Evolutionary conservation across 2,329 filamentous ascomycete species (phyloP).

Genomic region (Arthrocladium fulminans): DNA sequence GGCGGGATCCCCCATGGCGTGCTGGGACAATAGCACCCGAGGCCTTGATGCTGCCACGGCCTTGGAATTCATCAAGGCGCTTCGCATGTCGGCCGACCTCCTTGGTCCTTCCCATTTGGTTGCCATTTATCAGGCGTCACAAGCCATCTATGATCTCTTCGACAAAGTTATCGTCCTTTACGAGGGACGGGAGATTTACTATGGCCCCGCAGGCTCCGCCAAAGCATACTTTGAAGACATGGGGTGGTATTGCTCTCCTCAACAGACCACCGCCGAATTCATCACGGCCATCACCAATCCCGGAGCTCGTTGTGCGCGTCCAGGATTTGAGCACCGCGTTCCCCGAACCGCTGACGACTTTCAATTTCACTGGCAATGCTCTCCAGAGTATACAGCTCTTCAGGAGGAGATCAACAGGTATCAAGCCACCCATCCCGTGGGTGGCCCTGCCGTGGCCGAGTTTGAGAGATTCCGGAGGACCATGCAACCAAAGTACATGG

Average conservation of each 20-base stretch:
- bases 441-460: no score
- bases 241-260: constrained; percentile 62
- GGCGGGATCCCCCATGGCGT: constrained; percentile 56
- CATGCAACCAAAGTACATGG: constrained; percentile 29
- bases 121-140: constrained; percentile 61
- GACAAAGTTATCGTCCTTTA: constrained; percentile 62
- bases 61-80: constrained; percentile 60
- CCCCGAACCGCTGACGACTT: constrained; percentile 50
- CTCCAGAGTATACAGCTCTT: constrained; percentile 36
- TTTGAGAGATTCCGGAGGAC: constrained; percentile 34
- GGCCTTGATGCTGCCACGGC: constrained; percentile 68
- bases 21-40: constrained; percentile 70
- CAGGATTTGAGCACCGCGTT: constrained; percentile 50
- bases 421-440: constrained; percentile 43
- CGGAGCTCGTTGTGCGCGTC: constrained; percentile 47
- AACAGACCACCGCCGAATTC: constrained; percentile 68
- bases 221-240: constrained; percentile 61
- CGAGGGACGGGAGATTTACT: constrained; percentile 63
- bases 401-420: constrained; percentile 46
- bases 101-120: constrained; percentile 54
- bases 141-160: constrained; percentile 47
- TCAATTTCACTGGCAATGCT: constrained; percentile 42
- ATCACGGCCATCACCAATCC: constrained; percentile 63
- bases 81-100: constrained; percentile 58
- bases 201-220: constrained; percentile 54